These are phyloP conservation scores for Scheffersomyces titani DNA, from an alignment of 1,139 yeast species.

Conservation along the genomic window DNA sequence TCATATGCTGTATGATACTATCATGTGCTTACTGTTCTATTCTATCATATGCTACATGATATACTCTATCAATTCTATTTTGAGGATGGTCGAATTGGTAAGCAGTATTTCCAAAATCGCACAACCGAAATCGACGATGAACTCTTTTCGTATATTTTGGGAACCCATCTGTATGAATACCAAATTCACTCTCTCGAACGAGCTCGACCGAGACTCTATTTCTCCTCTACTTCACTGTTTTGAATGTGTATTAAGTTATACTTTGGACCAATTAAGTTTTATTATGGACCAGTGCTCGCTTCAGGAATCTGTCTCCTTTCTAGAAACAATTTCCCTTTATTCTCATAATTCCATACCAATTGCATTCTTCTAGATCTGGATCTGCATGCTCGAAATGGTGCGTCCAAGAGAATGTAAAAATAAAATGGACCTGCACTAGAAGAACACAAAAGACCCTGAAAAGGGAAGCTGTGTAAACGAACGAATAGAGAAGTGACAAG, in stretches of 20 bases:
- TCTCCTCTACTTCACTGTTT: neutral
- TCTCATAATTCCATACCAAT: neutral
- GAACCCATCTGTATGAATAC: neutral
- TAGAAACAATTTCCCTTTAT: neutral
- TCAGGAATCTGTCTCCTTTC: neutral
- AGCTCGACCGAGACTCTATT: neutral
- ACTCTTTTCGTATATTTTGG: neutral
- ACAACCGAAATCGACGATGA: neutral
- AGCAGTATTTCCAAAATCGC: neutral
- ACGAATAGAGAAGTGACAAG: neutral
- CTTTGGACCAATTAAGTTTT: neutral
- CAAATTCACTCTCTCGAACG: no score
- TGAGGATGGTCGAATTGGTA: neutral
- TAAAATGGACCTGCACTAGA: neutral
- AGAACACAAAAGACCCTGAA: neutral
- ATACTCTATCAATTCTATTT: no score
- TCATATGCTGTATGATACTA: no score
- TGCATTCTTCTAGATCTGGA: neutral
- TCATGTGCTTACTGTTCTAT: no score
- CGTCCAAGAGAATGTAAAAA: neutral
- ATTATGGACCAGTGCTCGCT: no score
- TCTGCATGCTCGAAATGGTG: neutral
- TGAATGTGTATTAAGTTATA: no score
- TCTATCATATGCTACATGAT: no score
- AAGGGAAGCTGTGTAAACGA: neutral